These are phyloP conservation scores for Sporothrix curviconia DNA, from an alignment of 2,329 filamentous ascomycete species.

Conservation along the genomic window DNA sequence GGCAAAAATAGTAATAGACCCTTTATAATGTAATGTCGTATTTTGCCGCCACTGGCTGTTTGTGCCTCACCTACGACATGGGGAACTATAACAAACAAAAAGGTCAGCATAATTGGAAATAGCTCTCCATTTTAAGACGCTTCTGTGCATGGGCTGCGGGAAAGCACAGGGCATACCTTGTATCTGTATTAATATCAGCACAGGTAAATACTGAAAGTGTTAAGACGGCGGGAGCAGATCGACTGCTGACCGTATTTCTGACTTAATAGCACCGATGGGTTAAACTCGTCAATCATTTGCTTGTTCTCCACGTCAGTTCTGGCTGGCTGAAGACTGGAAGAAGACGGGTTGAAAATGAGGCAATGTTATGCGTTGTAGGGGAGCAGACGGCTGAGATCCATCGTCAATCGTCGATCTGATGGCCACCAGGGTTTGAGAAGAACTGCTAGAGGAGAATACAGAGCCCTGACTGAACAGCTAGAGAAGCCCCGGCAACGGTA, in stretches of 20 bases:
- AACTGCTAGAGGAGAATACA: too few relatives aligned
- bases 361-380: conserved; percentile 2
- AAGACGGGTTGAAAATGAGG: conserved; percentile 4
- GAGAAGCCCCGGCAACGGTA: too few relatives aligned
- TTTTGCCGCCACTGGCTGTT: conserved; percentile 14
- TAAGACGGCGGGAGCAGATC: too few relatives aligned
- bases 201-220: not conserved
- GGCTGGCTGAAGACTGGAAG: not conserved
- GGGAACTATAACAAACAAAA: too few relatives aligned
- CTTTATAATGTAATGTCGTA: not conserved
- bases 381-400: too few relatives aligned
- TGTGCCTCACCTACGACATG: not conserved
- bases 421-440: too few relatives aligned
- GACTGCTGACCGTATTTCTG: not conserved
- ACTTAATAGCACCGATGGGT: not conserved
- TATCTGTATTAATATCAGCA: not conserved
- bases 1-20: too few relatives aligned
- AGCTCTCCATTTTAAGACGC: not conserved
- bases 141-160: not conserved
- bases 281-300: not conserved
- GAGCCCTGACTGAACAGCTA: too few relatives aligned
- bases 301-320: not conserved
- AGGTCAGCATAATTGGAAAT: too few relatives aligned
- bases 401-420: too few relatives aligned
- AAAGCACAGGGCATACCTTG: not conserved